Base-by-base conservation (phyloP, 768 basidiomycete species). In the Phallus indusiatus region DNA sequence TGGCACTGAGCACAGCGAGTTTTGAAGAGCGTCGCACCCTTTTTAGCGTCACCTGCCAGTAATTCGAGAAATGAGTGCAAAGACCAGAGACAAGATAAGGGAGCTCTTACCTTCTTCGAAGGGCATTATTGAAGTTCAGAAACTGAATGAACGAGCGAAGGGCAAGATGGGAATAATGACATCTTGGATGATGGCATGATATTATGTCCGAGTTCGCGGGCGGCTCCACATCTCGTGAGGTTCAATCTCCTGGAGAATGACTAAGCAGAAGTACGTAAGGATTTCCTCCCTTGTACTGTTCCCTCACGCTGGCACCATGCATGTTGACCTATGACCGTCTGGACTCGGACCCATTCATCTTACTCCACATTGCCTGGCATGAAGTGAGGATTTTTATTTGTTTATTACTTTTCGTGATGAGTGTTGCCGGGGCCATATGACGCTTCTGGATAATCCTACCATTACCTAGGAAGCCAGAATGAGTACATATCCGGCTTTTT, bases 21-120 rank as follows among this genome's bases (percentile, higher is more conserved):
- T 80, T 94, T 95, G 87, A 97, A 97, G 72, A 96, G 87, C 69
- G 78, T 76, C 70, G 94, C 94, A 75, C 94, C 94, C 81, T 94
- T 96, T 59, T 67, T 67, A 68, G 87, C 73, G 77, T 96, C 90
- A 84, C 94, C 94, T 81, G 47, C 48, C n/a, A 47, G 55, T 24
- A 50, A 33, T 35, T 50, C n/a, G 10, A 51, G 20, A 51, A 3
- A 22, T 51, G 12, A 18, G 50, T 14, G 28, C 7, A 28, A 28
- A 28, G 2, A 28, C 28, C 2, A 28, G 2, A 22, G 50, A 22
- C n/a, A 42, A 42, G 12, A 12, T 12, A 14, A 14, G 18, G 2
- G 18, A 14, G 12, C 3, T 51, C 11, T 16, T 34, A 53, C 57
- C 57, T 59, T 59, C 28, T 59, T 59, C 5, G 20, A 59, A 59